phyloP scores from a whole-genome alignment of 345 rosid genomes.

The Gossypium herbaceum region DNA sequence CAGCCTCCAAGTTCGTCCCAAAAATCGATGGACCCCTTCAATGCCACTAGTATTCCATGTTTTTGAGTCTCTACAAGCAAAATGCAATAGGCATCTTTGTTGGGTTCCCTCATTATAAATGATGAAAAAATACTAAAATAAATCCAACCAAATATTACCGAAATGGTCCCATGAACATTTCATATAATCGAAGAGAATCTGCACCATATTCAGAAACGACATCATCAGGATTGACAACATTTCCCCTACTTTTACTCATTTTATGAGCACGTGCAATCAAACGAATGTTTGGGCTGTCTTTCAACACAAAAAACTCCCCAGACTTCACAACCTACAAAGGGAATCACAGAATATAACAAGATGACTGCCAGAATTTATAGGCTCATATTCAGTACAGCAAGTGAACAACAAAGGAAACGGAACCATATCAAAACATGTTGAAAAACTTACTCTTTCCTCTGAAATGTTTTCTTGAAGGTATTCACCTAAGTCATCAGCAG shows the following conservation, averaged over 20 bases:
- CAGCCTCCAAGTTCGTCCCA: constrained; percentile 88
- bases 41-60: constrained; percentile 95
- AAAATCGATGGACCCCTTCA: constrained; percentile 89
- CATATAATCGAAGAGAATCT: constrained; percentile 90
- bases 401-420: not conserved
- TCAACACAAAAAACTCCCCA: constrained; percentile 71
- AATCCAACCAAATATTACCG: constrained; percentile 37
- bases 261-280: constrained; percentile 74
- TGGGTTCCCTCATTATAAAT: not conserved
- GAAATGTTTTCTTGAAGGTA: constrained; percentile 55
- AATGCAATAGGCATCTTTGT: not conserved
- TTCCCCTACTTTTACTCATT: constrained; percentile 98
- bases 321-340: constrained; percentile 57
- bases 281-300: constrained; percentile 55
- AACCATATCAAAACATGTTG: constrained; percentile 17
- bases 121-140: not conserved
- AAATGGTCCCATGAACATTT: constrained; percentile 99
- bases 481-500: constrained; percentile 37
- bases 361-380: not conserved
- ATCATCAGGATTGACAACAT: constrained; percentile 92
- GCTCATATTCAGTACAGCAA: not conserved
- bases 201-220: constrained; percentile 86
- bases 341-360: not conserved
- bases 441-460: constrained; percentile 58
- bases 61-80: constrained; percentile 72